These are phyloP conservation scores for Wilcoxina mikolae DNA, from an alignment of 495 filamentous ascomycete genomes.

Conservation along the genomic window DNA sequence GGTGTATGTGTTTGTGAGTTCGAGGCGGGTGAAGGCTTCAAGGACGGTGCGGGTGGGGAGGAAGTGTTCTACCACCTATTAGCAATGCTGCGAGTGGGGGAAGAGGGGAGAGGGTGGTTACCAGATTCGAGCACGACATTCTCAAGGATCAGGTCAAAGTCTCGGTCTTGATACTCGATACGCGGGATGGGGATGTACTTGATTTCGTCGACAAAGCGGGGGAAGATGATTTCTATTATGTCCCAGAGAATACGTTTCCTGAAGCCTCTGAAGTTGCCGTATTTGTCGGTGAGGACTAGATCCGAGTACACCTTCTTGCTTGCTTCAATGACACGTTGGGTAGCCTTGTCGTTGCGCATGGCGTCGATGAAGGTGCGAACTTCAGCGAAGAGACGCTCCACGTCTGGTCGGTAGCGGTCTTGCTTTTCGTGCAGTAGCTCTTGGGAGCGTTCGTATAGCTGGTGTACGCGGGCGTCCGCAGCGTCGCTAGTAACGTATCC, in stretches of 20 bases:
- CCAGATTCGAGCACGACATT: slow-evolving; percentile 26
- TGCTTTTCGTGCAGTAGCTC: slow-evolving; percentile 15
- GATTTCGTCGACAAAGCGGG: slow-evolving; percentile 20
- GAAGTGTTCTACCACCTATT: slow-evolving; percentile 17
- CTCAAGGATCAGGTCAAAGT: slow-evolving; percentile 25
- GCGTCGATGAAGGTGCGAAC: slow-evolving; percentile 14
- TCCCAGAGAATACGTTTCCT: slow-evolving; percentile 18
- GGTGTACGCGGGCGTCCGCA: slow-evolving; percentile 24
- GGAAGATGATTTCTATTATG: slow-evolving; percentile 21
- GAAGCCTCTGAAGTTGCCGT: slow-evolving; percentile 18
- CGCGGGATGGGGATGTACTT: slow-evolving; percentile 26
- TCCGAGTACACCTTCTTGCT: slow-evolving; percentile 27
- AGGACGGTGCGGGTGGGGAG: slow-evolving; percentile 20
- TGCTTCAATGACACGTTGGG: slow-evolving; percentile 17
- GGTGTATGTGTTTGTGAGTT: slow-evolving; percentile 20
- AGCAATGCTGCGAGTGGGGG: not conserved
- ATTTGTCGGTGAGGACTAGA: slow-evolving; percentile 16
- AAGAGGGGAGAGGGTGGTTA: not conserved
- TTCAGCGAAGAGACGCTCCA: slow-evolving; percentile 23
- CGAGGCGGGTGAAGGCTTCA: slow-evolving; percentile 22
- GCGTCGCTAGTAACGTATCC: slow-evolving; percentile 23
- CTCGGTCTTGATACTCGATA: slow-evolving; percentile 25
- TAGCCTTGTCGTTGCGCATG: slow-evolving; percentile 21
- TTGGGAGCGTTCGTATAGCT: slow-evolving; percentile 24
- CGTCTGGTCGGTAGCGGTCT: slow-evolving; percentile 22